Evolutionary conservation across 805 yeast genomes (phyloP), one percentile per base, ranked within the genome.

Genomic region (Lachancea quebecensis): DNA sequence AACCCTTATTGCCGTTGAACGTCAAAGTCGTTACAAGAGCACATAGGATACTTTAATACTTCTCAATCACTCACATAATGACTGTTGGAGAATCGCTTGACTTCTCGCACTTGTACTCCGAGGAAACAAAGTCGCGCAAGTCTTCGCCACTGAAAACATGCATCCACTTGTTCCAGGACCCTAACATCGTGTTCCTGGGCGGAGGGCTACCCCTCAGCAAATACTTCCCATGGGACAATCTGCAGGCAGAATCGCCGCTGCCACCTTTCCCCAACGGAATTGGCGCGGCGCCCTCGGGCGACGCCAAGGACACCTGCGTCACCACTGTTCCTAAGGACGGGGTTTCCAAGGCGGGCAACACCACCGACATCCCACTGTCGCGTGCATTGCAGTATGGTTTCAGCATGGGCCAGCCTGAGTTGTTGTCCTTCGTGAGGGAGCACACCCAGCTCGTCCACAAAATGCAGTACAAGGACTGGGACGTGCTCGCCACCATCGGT

Each of bases 141-240:
- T 78, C 83, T 31, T 88, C 96, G 10, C 82, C 87, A 11, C 75
- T 91, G 67, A 91, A 93, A 69, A 69, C 79, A 34, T 95, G 95
- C 14, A 87, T 91, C 73, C 80, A 79, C 60, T 83, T 85, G 70
- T 83, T 71, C 59, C 70, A 71, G 36, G 74, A 78, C 51, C 96
- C 95, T 30, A 78, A 82, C 43, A 73, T 93, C 60, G 81, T 88
- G 46, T 90, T 89, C 62, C 76, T 91, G 45, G 98, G 97, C 45
- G 99, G 98, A 57, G 99, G 99, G 7, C 76, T 91, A 56, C 99
- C 99, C 11, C 70, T 87, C 63, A 71, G 96, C 21, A 91, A 85
- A 51, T 85, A 86, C 67, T 91, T 91, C 76, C 98, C 99, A 37
- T 87, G 91, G 76, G 87, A 89, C 57, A 77, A 79, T 53, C 64